Conservation (phyloP, 2,329 filamentous ascomycete species). For the Botrytis elliptica region DNA sequence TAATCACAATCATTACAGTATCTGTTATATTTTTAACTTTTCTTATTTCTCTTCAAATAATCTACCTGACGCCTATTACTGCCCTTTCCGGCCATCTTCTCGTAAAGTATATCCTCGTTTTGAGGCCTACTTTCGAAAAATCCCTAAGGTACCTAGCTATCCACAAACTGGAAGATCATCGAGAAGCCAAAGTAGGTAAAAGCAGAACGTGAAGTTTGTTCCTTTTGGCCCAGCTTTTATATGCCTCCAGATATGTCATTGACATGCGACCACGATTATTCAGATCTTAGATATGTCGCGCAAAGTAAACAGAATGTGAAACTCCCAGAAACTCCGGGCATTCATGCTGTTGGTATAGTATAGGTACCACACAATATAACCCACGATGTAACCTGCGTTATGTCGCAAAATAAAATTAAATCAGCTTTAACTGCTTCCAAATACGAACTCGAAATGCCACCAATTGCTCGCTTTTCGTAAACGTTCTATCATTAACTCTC, state of each 20-base stretch:
- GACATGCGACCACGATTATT: constrained; percentile 8
- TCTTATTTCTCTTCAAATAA: constrained; percentile 13
- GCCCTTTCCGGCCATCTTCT: constrained; percentile 1
- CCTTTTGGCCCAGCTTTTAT: neutral
- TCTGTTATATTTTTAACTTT: neutral
- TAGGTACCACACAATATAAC: constrained; percentile 26
- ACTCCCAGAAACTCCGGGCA: constrained; percentile 33
- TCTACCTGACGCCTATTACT: constrained; percentile 23
- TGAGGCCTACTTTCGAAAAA: constrained; percentile 8
- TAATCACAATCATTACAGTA: neutral
- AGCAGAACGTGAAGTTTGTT: constrained; percentile 11
- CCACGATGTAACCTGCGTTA: constrained; percentile 28
- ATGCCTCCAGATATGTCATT: constrained; percentile 17
- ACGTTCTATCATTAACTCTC: constrained; percentile 20
- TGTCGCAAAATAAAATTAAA: constrained; percentile 19
- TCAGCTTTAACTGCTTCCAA: constrained; percentile 12
- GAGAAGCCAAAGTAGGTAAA: constrained; percentile 18
- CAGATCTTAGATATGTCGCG: constrained; percentile 7
- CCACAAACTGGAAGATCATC: constrained; percentile 8
- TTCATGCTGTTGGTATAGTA: constrained; percentile 28
- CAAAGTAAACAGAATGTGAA: constrained; percentile 10
- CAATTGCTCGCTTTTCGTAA: constrained; percentile 18
- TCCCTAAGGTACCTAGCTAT: constrained; percentile 5
- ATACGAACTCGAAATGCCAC: constrained; percentile 15
- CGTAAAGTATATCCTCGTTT: constrained; percentile 18